These are phyloP conservation scores for Physcia stellaris DNA, from an alignment of 495 filamentous ascomycete species.

Conservation along the genomic window DNA sequence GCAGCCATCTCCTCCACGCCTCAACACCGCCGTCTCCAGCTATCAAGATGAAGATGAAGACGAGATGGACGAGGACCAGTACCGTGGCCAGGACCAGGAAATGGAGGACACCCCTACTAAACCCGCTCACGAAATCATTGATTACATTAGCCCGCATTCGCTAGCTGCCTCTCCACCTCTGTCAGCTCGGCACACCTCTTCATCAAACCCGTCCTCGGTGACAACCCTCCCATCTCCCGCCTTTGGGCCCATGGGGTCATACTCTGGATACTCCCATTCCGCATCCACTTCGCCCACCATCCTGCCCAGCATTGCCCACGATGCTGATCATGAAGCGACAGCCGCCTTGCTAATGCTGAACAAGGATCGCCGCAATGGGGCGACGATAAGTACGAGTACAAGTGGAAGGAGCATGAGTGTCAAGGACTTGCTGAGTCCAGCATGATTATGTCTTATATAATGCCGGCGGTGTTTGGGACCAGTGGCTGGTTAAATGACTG, in stretches of 20 bases:
- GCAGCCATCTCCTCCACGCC: conserved; percentile 7
- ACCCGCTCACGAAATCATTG: conserved; percentile 7
- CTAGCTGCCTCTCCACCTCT: conserved; percentile 26
- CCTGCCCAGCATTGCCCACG: conserved; percentile 25
- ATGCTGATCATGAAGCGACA: conserved; percentile 64
- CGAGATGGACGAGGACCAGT: conserved; percentile 15
- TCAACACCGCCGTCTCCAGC: neutral
- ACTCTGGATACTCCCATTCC: conserved; percentile 15
- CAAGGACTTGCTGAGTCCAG: conserved; percentile 62
- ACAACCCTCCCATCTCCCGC: conserved; percentile 22
- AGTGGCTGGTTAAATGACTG: too few relatives aligned
- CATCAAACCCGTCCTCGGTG: conserved; percentile 27
- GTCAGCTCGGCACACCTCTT: conserved; percentile 16
- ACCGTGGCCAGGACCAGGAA: conserved; percentile 11
- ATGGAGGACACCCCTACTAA: conserved; percentile 10
- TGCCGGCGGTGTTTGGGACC: too few relatives aligned
- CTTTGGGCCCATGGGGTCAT: conserved; percentile 13
- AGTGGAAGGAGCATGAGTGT: conserved; percentile 54
- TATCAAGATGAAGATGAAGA: conserved; percentile 19
- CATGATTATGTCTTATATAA: too few relatives aligned
- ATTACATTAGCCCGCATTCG: conserved; percentile 16
- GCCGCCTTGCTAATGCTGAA: conserved; percentile 72
- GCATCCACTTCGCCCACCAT: conserved; percentile 23
- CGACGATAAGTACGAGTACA: conserved; percentile 4
- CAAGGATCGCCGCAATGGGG: conserved; percentile 41